Percentiles rank a stretch among this genome's conserved stretches.
Conservation (phyloP, 148 eudicot genomes). For the Cornus controversa region DNA sequence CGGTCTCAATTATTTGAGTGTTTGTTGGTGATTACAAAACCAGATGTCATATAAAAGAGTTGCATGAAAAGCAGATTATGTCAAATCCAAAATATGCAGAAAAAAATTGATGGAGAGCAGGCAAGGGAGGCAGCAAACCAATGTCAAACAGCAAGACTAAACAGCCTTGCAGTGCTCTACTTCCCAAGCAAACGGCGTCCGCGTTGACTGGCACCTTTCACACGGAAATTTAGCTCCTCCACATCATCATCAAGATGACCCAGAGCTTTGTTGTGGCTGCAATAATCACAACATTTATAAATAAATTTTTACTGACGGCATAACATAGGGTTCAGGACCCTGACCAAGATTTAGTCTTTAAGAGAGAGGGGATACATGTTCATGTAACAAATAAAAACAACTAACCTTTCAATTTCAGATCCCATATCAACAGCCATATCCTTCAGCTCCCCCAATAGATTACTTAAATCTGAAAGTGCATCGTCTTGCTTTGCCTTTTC, state of each 20-base stretch:
- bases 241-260: conserved; percentile 55
- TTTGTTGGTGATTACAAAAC: too few species aligned
- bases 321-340: neutral
- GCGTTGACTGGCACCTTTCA: conserved; percentile 56
- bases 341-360: neutral
- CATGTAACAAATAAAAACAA: neutral
- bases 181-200: conserved; percentile 65
- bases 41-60: too few species aligned
- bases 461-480: conserved; percentile 64
- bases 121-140: too few species aligned
- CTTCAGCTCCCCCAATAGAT: conserved; percentile 80
- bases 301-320: conserved; percentile 1
- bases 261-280: conserved; percentile 53
- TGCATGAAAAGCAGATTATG: neutral
- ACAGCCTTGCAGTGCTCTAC: conserved; percentile 14
- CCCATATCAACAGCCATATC: conserved; percentile 96
- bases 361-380: neutral
- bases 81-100: too few species aligned
- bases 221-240: conserved; percentile 47
- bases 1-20: too few species aligned
- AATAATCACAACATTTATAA: conserved; percentile 5
- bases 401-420: conserved; percentile 84
- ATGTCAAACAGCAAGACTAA: neutral
- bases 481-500: conserved; percentile 88
- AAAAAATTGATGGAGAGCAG: too few species aligned